Base-by-base conservation (phyloP, 441 rosid species). In the Adansonia grandidieri region DNA sequence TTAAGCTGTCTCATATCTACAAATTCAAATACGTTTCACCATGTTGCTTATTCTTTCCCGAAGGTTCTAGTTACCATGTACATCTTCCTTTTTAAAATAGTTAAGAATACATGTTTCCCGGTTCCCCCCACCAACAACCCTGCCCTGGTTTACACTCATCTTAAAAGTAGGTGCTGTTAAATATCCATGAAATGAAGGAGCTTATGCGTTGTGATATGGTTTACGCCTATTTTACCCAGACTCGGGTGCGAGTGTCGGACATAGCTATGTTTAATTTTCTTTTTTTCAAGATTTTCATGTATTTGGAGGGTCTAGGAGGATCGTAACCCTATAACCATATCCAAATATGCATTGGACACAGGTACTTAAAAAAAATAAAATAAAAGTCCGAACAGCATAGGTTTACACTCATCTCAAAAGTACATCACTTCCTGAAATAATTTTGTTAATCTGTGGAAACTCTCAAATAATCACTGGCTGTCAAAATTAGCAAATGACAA, bases 391-490 rank as follows among this genome's bases (percentile, higher is more conserved):
- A 24, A 24, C 28, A 24, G 28, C 28, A 24, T 24, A 24, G 7
- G 40, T 22, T 45, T 57, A 71, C 13, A 42, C 20, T 40, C 15
- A 78, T 72, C 42, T 53, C 40, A 60, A 68, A 54, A 47, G 63
- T 50, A 44, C 10, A 44, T 47, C 56, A 13, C 54, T n/a, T 32
- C 50, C 47, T n/a, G 22, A 60, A 74, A 67, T 19, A 11, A 10
- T 67, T 44, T 44, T 0, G 37, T 60, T 45, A 6, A 40, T 61
- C 44, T 1, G 11, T 1, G n/a, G 61, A 1, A 53, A 56, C 58
- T 24, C 11, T 15, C 19, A 64, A 50, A 48, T 7, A 50, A 61
- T 40, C n/a, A 63, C 2, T 10, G 40, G 77, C 14, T 24, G 8
- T 37, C 58, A 22, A 48, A 73, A 66, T 45, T 53, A 48, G 50